A percentile compares a stretch with the other conserved stretches of the same genome.
Evolutionary conservation across 139 green algal genomes (phyloP).

Genomic region (Prasinococcaceae sp.): DNA sequence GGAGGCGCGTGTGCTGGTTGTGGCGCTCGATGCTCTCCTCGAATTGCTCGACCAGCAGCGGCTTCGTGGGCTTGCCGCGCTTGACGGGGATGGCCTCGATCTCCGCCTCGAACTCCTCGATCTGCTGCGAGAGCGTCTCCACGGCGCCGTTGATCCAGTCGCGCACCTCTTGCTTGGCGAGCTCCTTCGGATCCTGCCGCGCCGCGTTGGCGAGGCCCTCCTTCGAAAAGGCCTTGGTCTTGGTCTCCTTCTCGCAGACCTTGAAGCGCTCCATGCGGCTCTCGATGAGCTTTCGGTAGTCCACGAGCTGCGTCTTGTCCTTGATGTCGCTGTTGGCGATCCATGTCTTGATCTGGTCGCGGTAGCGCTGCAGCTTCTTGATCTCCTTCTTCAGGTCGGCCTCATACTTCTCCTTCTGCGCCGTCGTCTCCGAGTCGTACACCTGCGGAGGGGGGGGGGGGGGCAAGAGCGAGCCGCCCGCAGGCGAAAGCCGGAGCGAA

Average conservation of each 20-base stretch:
- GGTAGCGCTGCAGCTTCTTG: conserved; percentile 96
- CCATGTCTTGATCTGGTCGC: conserved; percentile 98
- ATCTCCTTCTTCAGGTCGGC: conserved; percentile 98
- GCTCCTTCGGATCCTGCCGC: conserved; percentile 69
- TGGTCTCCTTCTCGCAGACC: conserved; percentile 82
- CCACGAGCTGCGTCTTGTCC: conserved; percentile 71
- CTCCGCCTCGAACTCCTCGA: conserved; percentile 85
- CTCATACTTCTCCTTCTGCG: conserved; percentile 92
- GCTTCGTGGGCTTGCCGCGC: conserved; percentile 50
- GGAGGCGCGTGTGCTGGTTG: conserved; percentile 52
- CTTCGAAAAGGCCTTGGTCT: conserved; percentile 89
- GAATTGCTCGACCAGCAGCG: conserved; percentile 39
- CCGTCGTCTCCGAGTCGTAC: conserved; percentile 74
- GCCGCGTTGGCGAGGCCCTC: conserved; percentile 47
- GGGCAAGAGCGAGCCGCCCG: too few species aligned
- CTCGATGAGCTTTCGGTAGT: conserved; percentile 81
- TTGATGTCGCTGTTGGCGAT: conserved; percentile 77
- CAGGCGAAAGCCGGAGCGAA: too few species aligned
- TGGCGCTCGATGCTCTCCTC: conserved; percentile 56
- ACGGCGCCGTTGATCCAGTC: conserved; percentile 68
- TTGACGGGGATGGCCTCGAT: conserved; percentile 64
- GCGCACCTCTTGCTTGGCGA: conserved; percentile 54
- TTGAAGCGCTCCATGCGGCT: conserved; percentile 98
- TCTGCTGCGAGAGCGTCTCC: conserved; percentile 30
- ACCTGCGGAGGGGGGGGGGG: conserved; percentile 41